Evolutionary conservation across 176 grass and related monocot genomes (phyloP), one percentile per base, ranked within the genome.

Genomic region (Raddia guianensis): DNA sequence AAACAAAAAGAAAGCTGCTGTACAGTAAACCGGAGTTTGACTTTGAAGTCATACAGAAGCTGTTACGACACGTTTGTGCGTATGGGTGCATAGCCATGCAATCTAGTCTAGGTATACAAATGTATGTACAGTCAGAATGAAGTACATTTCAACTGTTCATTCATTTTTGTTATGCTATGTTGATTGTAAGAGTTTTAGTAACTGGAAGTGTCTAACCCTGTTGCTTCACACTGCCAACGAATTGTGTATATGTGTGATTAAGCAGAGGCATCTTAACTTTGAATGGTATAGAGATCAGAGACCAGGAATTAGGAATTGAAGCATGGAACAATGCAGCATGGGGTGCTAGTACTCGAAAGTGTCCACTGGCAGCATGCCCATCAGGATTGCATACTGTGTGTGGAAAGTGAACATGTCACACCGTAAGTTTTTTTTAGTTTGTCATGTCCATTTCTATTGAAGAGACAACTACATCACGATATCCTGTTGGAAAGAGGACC

Each of bases 121-220:
- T 59, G 13, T 32, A 62, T 6, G 46, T 33, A 13, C 66, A 15
- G 9, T 53, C 55, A 14, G 40, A 33, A 53, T 44, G 69, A 63
- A 32, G 40, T 40, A 6, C 44, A 62, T 20, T 50, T 7, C 8
- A 44, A 46, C 59, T 62, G 55, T 52, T 20, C 12, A 7, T 21
- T 63, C 27, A 35, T 37, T 64, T 49, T 63, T 42, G 68, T 35
- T 56, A 47, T 73, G 37, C n/a, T 80, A 55, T 46, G 15, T 18
- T 51, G 51, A 71, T 55, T 54, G 0, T 71, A 42, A 42, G 40
- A 46, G 20, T 43, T 72, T 16, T 53, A 15, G 54, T 59, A 21
- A 75, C 4, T n/a, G 5, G n/a, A 19, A 75, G 50, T 21, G 33
- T 1, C 14, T 14, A 14, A 34, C 13, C 62, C 12, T 40, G 10